Base-by-base conservation (phyloP, 148 eudicot genomes). In the Rheum nobile region DNA sequence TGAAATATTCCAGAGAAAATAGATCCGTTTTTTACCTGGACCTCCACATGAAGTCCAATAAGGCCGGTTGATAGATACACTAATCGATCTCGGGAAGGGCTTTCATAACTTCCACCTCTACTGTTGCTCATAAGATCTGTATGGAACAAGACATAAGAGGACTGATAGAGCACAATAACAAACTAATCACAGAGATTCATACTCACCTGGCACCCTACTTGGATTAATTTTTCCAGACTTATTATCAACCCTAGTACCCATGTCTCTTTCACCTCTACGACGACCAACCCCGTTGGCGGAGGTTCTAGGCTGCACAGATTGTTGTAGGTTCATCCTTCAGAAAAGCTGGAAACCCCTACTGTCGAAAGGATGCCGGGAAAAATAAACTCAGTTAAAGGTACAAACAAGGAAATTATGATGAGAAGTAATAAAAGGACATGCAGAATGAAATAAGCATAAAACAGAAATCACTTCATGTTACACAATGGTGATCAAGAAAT, bases 11-110 rank as follows among this genome's bases (percentile, higher is more conserved):
- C 96, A 72, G 90, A 82, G 80, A 68, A 90, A 38, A 87, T 79
- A 72, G 97, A 88, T 65, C 99, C 99, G 82, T 86, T 91, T 80
- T 82, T 78, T 79, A 95, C 91, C 79, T 92, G 97, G 75, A 95
- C 96, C 74, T 95, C 97, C 78, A 95, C 99, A 48, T 84, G 90
- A 76, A 86, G 96, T 74, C 97, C 99, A 67, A 95, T 85, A 70
- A 95, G 88, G 81, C 92, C 88, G 16, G 97, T 76, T 22, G 91
- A 83, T 75, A 90, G 14, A 82, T 90, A 95, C 61, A 90, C 83
- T 47, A 95, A 81, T 29, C 94, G 84, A 35, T 95, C 96, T 32
- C 81, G 80, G 71, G 89, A 83, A 75, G 85, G 74, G 73, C 85
- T 86, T 72, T 82, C 90, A 76, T 31, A 24, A 37, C 21, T 65